Base-by-base conservation (phyloP, 345 rosid genomes). In the Barbarea vulgaris region DNA sequence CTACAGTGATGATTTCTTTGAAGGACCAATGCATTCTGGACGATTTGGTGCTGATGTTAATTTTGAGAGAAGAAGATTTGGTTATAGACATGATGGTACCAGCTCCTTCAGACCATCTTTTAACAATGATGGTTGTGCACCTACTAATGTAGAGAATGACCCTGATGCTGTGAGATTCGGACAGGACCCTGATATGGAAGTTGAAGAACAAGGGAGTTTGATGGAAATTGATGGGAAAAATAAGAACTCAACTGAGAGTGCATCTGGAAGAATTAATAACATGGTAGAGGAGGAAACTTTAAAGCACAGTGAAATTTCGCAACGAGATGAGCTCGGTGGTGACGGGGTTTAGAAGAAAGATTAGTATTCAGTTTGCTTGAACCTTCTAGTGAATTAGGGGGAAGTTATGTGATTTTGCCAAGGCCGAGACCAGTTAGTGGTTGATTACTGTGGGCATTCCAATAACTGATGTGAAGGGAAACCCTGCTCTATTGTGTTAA, bases 101-200 rank as follows among this genome's bases (percentile, higher is more conserved):
- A 88, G 91, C 47, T 78, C 87, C 47, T 89, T 92, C 84, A 85
- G 90, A 79, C 82, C 84, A 71, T 68, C 88, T 76, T 87, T 78
- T 77, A 74, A 74, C 56, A 80, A 80, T 74, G 80, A 74, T 73
- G 83, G 80, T 37, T 81, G 73, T 55, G 85, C 83, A 34, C 83
- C 63, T 80, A 72, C 78, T 24, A 80, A 77, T 74, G 57, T 81
- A 28, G 93, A 84, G 48, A 84, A 84, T 75, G 87, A 80, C 64
- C 83, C 87, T 81, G 81, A 86, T 53, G 67, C 87, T 24, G 85
- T 81, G 72, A 82, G 96, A 73, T 81, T 81, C 30, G 77, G 84
- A 70, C 78, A 83, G 21, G 80, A 85, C 60, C 82, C 84, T 73
- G 81, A 77, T 73, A 61, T 72, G 4, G 85, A 80, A 27, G 78